These are phyloP conservation scores for Stephanodiscus triporus DNA, from an alignment of 108 stramenopile genomes.

Conservation along the genomic window DNA sequence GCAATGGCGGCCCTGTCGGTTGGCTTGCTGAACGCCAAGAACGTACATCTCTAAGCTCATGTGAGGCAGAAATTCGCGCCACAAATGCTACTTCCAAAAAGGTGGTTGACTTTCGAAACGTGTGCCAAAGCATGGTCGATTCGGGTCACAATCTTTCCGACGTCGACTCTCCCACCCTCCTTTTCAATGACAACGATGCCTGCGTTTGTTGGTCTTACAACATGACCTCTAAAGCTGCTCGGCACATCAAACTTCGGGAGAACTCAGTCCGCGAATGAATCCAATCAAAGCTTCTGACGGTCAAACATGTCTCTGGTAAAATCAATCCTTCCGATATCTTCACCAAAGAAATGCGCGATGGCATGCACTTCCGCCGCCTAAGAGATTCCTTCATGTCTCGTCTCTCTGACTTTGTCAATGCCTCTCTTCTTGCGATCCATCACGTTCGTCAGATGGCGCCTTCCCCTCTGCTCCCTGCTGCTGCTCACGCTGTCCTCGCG, in stretches of 20 bases:
- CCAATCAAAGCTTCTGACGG: not conserved
- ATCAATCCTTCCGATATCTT: conserved; percentile 14
- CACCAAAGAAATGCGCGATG: conserved; percentile 8
- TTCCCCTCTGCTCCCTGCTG: too few relatives aligned
- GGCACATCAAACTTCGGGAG: conserved; percentile 21
- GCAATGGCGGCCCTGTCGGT: conserved; percentile 12
- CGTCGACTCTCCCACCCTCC: not conserved
- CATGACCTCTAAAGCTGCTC: conserved; percentile 11
- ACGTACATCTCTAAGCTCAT: conserved; percentile 4
- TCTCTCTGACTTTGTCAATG: too few relatives aligned
- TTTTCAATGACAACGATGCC: conserved; percentile 31
- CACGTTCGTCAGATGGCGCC: too few relatives aligned
- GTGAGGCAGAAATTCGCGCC: conserved; percentile 21
- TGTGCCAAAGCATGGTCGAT: not conserved
- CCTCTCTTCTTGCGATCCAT: too few relatives aligned
- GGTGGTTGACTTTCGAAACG: not conserved
- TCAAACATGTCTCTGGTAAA: conserved; percentile 15
- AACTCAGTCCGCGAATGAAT: conserved; percentile 7
- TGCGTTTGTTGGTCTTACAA: conserved; percentile 10
- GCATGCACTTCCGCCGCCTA: not conserved
- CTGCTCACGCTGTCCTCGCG: too few relatives aligned
- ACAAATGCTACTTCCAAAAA: conserved; percentile 23
- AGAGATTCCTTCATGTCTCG: not conserved
- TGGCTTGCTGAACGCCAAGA: conserved; percentile 19
- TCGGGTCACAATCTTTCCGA: not conserved